Evolutionary conservation across 176 grass and related monocot species (phyloP).

Genomic region (Oryza coarctata): DNA sequence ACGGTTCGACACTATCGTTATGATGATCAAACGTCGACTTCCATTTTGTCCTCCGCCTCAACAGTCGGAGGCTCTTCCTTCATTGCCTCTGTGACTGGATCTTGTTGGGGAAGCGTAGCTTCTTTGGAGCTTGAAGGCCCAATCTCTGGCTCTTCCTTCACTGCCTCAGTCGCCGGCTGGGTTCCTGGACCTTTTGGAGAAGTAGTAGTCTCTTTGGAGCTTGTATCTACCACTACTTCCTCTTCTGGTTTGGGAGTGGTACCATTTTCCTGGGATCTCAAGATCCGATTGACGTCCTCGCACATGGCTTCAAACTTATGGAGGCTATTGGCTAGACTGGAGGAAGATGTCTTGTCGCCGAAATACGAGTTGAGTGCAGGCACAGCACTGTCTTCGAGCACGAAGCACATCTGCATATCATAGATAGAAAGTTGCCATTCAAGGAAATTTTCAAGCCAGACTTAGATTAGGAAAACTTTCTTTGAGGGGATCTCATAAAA

Average conservation of each 20-base stretch:
- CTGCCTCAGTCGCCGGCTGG: neutral
- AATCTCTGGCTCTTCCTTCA: no score
- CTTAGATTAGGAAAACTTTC: neutral
- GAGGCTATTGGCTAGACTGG: constrained; percentile 57
- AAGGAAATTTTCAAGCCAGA: neutral
- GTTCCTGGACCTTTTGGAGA: neutral
- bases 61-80: neutral
- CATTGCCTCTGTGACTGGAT: neutral
- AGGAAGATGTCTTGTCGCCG: constrained; percentile 54
- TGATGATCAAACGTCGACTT: constrained; percentile 26
- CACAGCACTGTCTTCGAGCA: constrained; percentile 58
- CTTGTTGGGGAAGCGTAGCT: neutral
- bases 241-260: neutral
- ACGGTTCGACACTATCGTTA: neutral
- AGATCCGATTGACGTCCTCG: constrained; percentile 39
- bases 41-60: constrained; percentile 26
- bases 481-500: neutral
- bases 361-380: constrained; percentile 60
- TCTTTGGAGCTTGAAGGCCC: neutral
- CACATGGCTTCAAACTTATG: constrained; percentile 56
- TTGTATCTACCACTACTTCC: constrained; percentile 9
- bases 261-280: constrained; percentile 43
- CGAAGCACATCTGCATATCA: constrained; percentile 65
- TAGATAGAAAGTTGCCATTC: constrained; percentile 1
- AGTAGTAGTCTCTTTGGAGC: neutral